phyloP scores from a whole-genome alignment of 2,329 filamentous ascomycete species.

The Sphaceloma murrayae region DNA sequence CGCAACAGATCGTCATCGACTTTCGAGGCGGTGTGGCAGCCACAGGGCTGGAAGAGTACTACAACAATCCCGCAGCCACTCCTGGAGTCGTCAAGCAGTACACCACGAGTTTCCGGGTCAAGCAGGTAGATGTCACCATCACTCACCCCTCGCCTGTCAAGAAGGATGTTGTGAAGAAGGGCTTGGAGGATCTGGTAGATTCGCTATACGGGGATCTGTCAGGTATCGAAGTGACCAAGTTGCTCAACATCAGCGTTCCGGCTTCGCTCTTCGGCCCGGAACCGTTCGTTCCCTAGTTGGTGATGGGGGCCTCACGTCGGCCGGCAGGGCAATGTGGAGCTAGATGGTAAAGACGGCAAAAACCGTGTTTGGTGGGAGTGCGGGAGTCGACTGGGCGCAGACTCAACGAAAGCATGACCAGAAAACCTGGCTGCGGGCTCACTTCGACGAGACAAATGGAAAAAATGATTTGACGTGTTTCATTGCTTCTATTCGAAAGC shows the following conservation, averaged over 20 bases:
- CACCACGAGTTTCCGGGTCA: not conserved
- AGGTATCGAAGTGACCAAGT: not conserved
- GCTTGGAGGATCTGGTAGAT: not conserved
- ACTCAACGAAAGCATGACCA: not conserved
- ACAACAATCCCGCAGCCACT: too few species aligned
- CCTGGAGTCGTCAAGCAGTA: too few species aligned
- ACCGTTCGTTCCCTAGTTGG: constrained; percentile 1
- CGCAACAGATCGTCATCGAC: not conserved
- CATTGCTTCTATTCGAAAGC: too few species aligned
- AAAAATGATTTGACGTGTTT: constrained; percentile 7
- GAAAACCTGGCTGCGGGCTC: not conserved
- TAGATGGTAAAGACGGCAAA: too few species aligned
- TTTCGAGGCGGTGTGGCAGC: not conserved
- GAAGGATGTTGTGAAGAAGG: not conserved
- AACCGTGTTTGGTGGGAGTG: too few species aligned
- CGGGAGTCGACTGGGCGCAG: too few species aligned
- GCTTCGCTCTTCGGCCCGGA: not conserved
- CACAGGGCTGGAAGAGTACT: not conserved
- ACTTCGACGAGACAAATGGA: not conserved
- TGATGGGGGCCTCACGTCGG: not conserved
- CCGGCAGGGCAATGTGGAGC: not conserved
- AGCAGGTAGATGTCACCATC: not conserved
- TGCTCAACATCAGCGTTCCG: not conserved
- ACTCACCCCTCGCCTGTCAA: not conserved
- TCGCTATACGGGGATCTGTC: not conserved